Evolutionary conservation across 106 monocot genomes (phyloP), one percentile per base, ranked within the genome.

Genomic region (Dendrobium catenatum): DNA sequence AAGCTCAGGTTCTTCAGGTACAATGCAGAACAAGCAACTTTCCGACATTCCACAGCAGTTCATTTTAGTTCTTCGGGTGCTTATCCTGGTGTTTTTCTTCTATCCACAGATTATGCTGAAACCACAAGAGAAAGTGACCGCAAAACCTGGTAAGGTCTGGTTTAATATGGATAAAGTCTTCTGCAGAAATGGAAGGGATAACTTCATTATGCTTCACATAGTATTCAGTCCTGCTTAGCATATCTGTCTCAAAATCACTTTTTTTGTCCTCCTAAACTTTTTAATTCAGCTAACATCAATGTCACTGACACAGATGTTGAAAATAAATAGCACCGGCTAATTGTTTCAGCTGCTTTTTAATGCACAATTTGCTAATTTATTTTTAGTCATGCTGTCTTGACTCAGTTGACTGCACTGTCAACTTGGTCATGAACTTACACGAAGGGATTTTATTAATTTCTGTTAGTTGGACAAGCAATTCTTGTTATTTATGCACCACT

Each of bases 1-100:
- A 98, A 81, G 82, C 92, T 68, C 97, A 98, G 81, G 87, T 98
- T 76, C 88, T 98, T 81, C 97, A 98, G 91, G 97, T 98, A 88
- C 42, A 51, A 19, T 33, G 10, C 19, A 16, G 16, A 54, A 31
- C 19, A 56, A 66, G 33, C 27, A 40, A 51, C 51, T 80, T 22
- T 41, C 55, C 54, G 6, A 74, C 51, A 16, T 37, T 8, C 5
- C 10, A 40, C 54, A 22, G 6, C 42, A n/a, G 48, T 78, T 51
- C 16, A 22, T 43, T 66, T 68, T 4, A 48, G 2, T 78, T 72
- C 37, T 76, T 11, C 9, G 11, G 16, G 19, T 51, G 26, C 16
- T 54, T 18, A 59, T 74, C 6, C 17, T 64, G 73, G 13, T 22
- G 9, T 51, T 75, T 74, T 81, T 75, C 68, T 49, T 59, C 5